phyloP scores from a whole-genome alignment of 2,329 filamentous ascomycete species.

The Biscogniauxia marginata region DNA sequence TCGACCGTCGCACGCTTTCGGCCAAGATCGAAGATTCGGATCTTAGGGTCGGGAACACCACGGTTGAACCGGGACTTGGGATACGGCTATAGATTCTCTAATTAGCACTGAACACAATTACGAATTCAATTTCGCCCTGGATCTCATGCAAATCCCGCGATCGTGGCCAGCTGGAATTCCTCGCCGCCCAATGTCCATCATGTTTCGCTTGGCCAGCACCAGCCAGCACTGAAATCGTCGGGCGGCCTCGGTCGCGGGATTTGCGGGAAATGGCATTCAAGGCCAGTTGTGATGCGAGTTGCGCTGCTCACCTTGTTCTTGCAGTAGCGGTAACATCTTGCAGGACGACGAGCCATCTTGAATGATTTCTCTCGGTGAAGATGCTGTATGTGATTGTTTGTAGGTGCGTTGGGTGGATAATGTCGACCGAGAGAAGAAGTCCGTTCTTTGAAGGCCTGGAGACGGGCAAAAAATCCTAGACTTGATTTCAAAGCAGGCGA shows the following conservation, averaged over 20 bases:
- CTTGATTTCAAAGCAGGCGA: conserved; percentile 57
- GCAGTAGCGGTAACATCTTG: conserved; percentile 99
- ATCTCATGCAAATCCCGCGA: background rate
- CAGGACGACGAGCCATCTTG: conserved; percentile 99
- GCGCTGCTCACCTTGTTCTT: conserved; percentile 91
- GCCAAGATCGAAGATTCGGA: conserved; percentile 98
- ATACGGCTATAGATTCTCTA: conserved; percentile 75
- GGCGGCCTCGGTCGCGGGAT: background rate
- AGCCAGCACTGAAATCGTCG: background rate
- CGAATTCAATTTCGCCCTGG: background rate
- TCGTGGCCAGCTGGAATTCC: background rate
- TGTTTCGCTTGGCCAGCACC: background rate
- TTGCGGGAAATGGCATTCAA: conserved; percentile 3
- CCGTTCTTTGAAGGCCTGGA: conserved; percentile 32
- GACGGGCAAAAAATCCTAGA: conserved; percentile 30
- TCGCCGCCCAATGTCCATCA: background rate
- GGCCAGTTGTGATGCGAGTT: background rate
- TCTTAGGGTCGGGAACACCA: conserved; percentile 84
- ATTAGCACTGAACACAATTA: conserved; percentile 45
- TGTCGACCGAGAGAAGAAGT: conserved; percentile 28
- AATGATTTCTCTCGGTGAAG: conserved; percentile 55
- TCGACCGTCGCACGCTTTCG: conserved; percentile 98
- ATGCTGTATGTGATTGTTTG: conserved; percentile 43
- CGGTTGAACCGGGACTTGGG: conserved; percentile 99
- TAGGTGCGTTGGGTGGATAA: conserved; percentile 38